Base-by-base conservation (phyloP, 257 asterid genomes). In the Mentha longifolia region DNA sequence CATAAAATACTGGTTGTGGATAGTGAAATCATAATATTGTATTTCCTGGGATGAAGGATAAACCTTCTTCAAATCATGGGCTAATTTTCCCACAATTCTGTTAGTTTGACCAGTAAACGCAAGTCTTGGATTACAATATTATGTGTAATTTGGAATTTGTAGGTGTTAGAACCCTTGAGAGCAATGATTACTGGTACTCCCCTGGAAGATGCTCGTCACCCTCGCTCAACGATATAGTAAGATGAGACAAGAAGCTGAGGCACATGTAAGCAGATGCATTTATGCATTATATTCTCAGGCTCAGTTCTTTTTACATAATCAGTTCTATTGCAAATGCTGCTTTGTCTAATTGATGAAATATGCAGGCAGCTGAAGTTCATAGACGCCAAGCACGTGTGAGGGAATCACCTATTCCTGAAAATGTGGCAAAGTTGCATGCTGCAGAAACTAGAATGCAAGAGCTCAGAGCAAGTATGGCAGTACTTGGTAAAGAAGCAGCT, bases 191-290 rank as follows among this genome's bases (percentile, higher is more conserved):
- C 22, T 47, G 89, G 98, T 65, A 82, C 96, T 76, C 98, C 95
- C 59, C 79, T 94, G 55, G 99, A 94, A 82, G 99, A 94, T 79
- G 99, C 99, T 79, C 97, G 98, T n/a, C 97, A 91, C 83, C 83
- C 93, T 94, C 73, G 99, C 99, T 72, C 99, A 94, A 83, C 91
- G 98, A 68, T 94, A 91, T 73, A 91, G 99, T 83, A 83, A 75
- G 75, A 84, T 94, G 99, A 89, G 99, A 74, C 99, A 91, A 88
- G 99, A 95, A 64, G 98, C 98, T 49, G 98, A 95, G 86, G 78
- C 89, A 30, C 99, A 91, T 89, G 98, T 95, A 81, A 80, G 76
- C 42, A 47, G 59, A 43, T 58, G 63, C 60, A 42, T 65, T 64
- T 39, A 7, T 39, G 65, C 52, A 51, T 5, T 45, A 65, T 28